A percentile compares a stretch with the other conserved stretches of the same genome.
These are phyloP conservation scores for Athelia sp. DNA, from an alignment of 1,284 basidiomycete genomes.

Conservation along the genomic window DNA sequence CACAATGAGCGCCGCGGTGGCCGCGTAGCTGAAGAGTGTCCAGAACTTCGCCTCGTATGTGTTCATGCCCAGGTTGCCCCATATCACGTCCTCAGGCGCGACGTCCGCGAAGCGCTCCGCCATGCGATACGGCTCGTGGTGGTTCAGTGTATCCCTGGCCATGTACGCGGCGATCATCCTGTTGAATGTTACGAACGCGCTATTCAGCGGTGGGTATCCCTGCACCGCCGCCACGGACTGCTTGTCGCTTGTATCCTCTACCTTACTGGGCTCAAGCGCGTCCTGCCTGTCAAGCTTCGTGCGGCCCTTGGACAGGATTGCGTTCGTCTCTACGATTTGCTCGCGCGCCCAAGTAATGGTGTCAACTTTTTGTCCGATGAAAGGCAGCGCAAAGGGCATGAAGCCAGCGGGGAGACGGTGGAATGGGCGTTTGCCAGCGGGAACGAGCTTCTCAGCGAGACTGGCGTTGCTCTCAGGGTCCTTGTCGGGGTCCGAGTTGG, in stretches of 20 bases:
- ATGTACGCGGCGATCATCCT: conserved; percentile 90
- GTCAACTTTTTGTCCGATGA: conserved; percentile 83
- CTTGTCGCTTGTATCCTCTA: not conserved
- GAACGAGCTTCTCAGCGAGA: not conserved
- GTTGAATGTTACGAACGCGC: conserved; percentile 92
- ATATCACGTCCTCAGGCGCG: conserved; percentile 84
- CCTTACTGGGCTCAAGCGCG: conserved; percentile 67
- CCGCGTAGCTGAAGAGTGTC: conserved; percentile 51
- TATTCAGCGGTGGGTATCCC: conserved; percentile 70
- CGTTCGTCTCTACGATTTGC: conserved; percentile 55
- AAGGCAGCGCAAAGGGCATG: conserved; percentile 58
- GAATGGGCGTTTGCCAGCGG: not conserved
- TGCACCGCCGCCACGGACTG: conserved; percentile 10
- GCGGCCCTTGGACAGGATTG: conserved; percentile 46
- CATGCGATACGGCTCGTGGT: conserved; percentile 81
- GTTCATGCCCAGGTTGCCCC: conserved; percentile 85
- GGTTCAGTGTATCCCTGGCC: conserved; percentile 66
- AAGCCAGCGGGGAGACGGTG: conserved; percentile 18
- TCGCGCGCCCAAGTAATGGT: conserved; percentile 81
- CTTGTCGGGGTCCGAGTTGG: too few species aligned
- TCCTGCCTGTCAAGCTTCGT: conserved; percentile 75
- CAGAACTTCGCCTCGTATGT: conserved; percentile 81
- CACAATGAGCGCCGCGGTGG: conserved; percentile 63
- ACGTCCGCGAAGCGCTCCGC: conserved; percentile 61
- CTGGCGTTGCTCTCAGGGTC: not conserved